Evolutionary conservation across 225 moss, liverwort and hornwort species (phyloP).

Genomic region (Antitrichia curtipendula): DNA sequence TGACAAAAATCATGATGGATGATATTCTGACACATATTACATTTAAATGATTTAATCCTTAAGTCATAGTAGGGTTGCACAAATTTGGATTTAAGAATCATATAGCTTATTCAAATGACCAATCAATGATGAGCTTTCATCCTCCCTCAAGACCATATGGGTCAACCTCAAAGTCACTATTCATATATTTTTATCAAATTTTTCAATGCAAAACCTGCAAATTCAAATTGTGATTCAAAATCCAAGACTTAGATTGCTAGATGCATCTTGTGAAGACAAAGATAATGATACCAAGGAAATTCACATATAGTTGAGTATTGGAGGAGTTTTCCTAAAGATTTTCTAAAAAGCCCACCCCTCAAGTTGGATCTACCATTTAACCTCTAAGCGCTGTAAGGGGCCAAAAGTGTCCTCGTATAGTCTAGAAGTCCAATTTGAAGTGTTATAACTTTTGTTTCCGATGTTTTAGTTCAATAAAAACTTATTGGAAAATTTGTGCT

Average conservation of each 20-base stretch:
- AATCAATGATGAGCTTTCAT: background rate
- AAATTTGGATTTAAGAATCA: background rate
- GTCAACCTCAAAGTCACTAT: background rate
- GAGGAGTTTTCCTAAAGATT: background rate
- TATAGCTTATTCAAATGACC: background rate
- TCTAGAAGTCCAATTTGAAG: too few relatives aligned
- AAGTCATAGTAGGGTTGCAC: rapidly evolving
- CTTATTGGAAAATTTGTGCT: too few relatives aligned
- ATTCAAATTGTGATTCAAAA: background rate
- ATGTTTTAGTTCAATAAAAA: too few relatives aligned
- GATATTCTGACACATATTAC: background rate
- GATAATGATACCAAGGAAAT: background rate
- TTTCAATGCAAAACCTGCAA: background rate
- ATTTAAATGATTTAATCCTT: background rate
- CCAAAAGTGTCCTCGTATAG: too few relatives aligned
- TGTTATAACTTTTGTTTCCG: too few relatives aligned
- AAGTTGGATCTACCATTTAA: too few relatives aligned
- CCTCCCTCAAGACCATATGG: background rate
- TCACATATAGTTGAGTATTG: background rate
- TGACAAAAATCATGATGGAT: background rate
- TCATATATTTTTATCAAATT: background rate
- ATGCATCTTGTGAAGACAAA: background rate
- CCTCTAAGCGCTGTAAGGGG: too few relatives aligned
- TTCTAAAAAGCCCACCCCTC: rapidly evolving
- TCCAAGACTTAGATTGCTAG: background rate